Conservation (phyloP, 345 rosid genomes). For the Lepidium didymum region DNA sequence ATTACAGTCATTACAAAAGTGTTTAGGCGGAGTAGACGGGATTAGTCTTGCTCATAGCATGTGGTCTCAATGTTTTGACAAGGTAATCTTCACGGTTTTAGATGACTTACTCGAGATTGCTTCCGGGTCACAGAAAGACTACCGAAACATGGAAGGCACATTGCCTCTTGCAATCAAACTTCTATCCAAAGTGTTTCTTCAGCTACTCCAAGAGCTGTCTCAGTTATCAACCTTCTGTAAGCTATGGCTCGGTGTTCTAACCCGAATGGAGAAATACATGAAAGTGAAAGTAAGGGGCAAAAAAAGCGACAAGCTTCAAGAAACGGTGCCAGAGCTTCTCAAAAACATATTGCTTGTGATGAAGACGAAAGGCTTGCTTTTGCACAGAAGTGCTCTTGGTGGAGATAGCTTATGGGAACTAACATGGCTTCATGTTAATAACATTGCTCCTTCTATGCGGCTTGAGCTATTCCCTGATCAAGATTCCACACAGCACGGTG, state of each 20-base stretch:
- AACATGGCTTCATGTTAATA: constrained; percentile 93
- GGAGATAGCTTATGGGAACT: constrained; percentile 98
- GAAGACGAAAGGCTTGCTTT: constrained; percentile 77
- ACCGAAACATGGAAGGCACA: constrained; percentile 91
- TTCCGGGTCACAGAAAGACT: constrained; percentile 88
- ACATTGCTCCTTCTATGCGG: constrained; percentile 70
- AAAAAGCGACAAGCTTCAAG: constrained; percentile 92
- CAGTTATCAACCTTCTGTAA: constrained; percentile 85
- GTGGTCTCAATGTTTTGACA: constrained; percentile 87
- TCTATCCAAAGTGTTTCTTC: constrained; percentile 68
- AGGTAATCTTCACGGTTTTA: constrained; percentile 81
- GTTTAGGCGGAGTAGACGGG: constrained; percentile 74
- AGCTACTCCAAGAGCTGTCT: constrained; percentile 59
- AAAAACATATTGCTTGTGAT: constrained; percentile 75
- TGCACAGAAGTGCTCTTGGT: constrained; percentile 80
- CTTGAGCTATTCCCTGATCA: constrained; percentile 84
- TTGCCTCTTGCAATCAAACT: constrained; percentile 73
- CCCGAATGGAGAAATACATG: constrained; percentile 88
- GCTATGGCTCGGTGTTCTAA: constrained; percentile 86
- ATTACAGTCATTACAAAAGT: constrained; percentile 72
- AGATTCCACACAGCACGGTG: constrained; percentile 35
- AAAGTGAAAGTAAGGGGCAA: constrained; percentile 83
- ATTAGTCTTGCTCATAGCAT: constrained; percentile 58
- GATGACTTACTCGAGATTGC: constrained; percentile 96
- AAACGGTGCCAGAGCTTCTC: constrained; percentile 74